Percentiles rank a stretch among this genome's conserved stretches.
phyloP scores from a whole-genome alignment of 2,329 filamentous ascomycete genomes.

The Curvularia sp. region DNA sequence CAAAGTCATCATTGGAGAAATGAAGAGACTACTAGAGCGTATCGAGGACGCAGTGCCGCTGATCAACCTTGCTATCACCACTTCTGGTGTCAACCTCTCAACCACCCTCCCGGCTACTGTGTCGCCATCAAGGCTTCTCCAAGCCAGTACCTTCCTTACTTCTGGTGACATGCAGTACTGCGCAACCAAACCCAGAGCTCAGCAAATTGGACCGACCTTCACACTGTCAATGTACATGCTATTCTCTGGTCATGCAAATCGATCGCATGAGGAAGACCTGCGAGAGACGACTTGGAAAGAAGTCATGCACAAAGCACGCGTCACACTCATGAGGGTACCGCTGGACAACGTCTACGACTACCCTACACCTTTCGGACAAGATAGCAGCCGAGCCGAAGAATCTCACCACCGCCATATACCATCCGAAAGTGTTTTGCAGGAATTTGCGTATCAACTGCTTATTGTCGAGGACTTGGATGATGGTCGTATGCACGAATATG shows the following conservation, averaged over 20 bases:
- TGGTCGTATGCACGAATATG: conserved; percentile 70
- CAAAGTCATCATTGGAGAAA: conserved; percentile 73
- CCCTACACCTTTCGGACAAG: conserved; percentile 34
- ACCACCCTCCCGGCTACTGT: conserved; percentile 80
- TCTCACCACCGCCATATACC: conserved; percentile 43
- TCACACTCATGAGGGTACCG: conserved; percentile 78
- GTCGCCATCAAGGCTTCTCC: conserved; percentile 86
- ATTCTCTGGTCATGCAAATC: conserved; percentile 76
- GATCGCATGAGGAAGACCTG: conserved; percentile 63
- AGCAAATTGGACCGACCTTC: conserved; percentile 88
- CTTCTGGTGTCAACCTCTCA: conserved; percentile 86
- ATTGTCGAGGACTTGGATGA: conserved; percentile 84
- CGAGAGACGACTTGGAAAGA: conserved; percentile 88
- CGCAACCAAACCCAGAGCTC: conserved; percentile 65
- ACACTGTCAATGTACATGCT: conserved; percentile 93
- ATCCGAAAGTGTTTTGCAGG: conserved; percentile 58
- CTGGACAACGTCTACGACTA: conserved; percentile 61
- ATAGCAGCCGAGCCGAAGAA: conserved; percentile 23
- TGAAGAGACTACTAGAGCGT: conserved; percentile 73
- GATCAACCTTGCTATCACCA: conserved; percentile 91
- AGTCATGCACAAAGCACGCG: conserved; percentile 88
- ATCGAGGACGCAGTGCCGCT: conserved; percentile 93
- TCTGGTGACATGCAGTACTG: conserved; percentile 85
- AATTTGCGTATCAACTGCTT: conserved; percentile 82
- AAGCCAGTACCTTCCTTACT: conserved; percentile 90